Conservation (phyloP, 179 eudicot genomes). For the Vitellaria paradoxa region DNA sequence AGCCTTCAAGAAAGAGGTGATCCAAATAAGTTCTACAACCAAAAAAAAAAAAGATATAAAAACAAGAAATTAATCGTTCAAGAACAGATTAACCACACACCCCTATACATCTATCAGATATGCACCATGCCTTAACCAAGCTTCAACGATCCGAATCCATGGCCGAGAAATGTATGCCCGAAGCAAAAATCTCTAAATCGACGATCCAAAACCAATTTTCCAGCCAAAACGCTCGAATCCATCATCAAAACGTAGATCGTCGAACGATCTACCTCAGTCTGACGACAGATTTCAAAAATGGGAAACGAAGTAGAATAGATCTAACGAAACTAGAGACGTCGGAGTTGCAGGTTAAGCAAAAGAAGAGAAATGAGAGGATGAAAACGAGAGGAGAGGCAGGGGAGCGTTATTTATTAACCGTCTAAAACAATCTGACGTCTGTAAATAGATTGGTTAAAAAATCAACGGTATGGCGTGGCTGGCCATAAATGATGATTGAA, state of each 20-base stretch:
- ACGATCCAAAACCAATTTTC: too few species aligned
- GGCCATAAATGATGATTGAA: too few species aligned
- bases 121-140: neutral
- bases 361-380: too few species aligned
- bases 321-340: neutral
- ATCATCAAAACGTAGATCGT: constrained; percentile 28
- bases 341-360: too few species aligned
- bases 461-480: too few species aligned
- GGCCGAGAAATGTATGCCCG: neutral
- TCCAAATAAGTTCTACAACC: too few species aligned
- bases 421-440: too few species aligned
- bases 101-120: neutral
- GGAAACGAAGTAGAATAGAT: constrained; percentile 1
- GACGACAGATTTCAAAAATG: neutral
- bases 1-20: too few species aligned
- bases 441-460: too few species aligned
- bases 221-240: constrained; percentile 1
- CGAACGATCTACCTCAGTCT: constrained; percentile 19
- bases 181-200: neutral
- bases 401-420: too few species aligned
- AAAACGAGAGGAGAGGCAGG: too few species aligned
- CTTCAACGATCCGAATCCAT: neutral
- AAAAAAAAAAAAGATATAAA: too few species aligned
- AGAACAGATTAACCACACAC: neutral
- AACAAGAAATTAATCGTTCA: neutral